Evolutionary conservation across 163 green algal species (phyloP).

Genomic region (Chlamydomonas reinhardtii): DNA sequence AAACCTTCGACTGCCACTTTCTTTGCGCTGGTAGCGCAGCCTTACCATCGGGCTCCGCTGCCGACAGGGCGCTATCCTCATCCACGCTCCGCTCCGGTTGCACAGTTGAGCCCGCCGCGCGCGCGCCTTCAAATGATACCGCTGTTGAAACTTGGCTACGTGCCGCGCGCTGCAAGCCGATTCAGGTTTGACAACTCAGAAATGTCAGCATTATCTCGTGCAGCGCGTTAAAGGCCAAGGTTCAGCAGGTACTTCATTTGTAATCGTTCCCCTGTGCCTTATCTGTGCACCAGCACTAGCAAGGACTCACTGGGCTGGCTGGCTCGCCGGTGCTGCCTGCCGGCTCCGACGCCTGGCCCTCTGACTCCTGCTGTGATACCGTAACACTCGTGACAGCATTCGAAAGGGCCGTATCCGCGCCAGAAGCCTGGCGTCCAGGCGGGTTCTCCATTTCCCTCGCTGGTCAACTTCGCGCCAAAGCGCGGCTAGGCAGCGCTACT

Average conservation of each 20-base stretch:
- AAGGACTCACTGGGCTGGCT: conserved; percentile 29
- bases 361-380: conserved; percentile 37
- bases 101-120: conserved; percentile 63
- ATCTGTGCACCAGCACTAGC: background rate
- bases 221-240: background rate
- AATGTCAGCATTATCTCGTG: background rate
- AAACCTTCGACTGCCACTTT: no score
- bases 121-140: conserved; percentile 67
- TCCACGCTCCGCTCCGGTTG: conserved; percentile 62
- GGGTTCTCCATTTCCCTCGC: conserved; percentile 25
- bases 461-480: no score
- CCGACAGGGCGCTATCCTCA: conserved; percentile 67
- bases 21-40: no score
- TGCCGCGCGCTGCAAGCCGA: conserved; percentile 47
- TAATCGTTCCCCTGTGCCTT: no score
- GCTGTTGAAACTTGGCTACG: conserved; percentile 68
- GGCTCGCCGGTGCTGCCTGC: conserved; percentile 35
- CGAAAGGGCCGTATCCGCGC: conserved; percentile 29
- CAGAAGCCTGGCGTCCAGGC: conserved; percentile 7
- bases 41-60: conserved; percentile 62
- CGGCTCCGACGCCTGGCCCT: conserved; percentile 40
- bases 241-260: background rate
- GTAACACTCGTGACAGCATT: conserved; percentile 46
- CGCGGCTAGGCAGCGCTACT: no score
- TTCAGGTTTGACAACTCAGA: background rate